A percentile compares a stretch with the other conserved stretches of the same genome.
Conservation (phyloP, 1,284 basidiomycete genomes). For the Exobasidium rhododendri region DNA sequence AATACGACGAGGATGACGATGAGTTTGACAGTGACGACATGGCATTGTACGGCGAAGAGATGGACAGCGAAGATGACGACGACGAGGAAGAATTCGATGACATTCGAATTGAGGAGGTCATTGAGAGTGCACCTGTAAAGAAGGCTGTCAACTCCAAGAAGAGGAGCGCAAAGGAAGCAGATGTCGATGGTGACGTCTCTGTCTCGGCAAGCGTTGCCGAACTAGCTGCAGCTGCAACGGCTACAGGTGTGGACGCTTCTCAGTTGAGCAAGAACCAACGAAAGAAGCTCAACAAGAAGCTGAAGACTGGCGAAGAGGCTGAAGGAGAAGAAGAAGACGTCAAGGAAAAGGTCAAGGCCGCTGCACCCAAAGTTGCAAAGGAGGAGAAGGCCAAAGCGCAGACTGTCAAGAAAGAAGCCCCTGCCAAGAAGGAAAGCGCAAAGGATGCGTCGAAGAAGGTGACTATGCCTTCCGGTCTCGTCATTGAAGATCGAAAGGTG, state of each 20-base stretch:
- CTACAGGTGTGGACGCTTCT: conserved; percentile 48
- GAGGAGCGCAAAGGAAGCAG: conserved; percentile 65
- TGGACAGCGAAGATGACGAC: conserved; percentile 31
- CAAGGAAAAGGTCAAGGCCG: conserved; percentile 53
- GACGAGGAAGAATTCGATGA: conserved; percentile 20
- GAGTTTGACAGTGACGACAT: conserved; percentile 60
- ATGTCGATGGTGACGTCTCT: conserved; percentile 17
- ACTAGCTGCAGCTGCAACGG: conserved; percentile 26
- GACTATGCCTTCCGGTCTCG: conserved; percentile 70
- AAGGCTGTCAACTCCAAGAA: conserved; percentile 56
- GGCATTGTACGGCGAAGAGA: conserved; percentile 26
- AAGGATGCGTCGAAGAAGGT: conserved; percentile 53
- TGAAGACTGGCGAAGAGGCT: conserved; percentile 62
- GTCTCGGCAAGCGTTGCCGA: conserved; percentile 23
- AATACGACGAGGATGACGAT: conserved; percentile 57
- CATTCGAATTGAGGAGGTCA: conserved; percentile 28
- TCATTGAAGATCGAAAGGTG: conserved; percentile 72
- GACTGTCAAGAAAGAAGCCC: conserved; percentile 51
- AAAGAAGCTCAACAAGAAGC: conserved; percentile 64
- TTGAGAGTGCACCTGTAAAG: conserved; percentile 21
- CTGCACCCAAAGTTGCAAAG: conserved; percentile 32
- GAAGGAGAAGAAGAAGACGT: conserved; percentile 31
- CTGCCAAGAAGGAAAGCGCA: conserved; percentile 53
- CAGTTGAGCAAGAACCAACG: conserved; percentile 53
- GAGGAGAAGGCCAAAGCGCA: conserved; percentile 36